Evolutionary conservation across 2,329 filamentous ascomycete genomes (phyloP), one percentile per base, ranked within the genome.

Genomic region (Pseudogymnoascus sp.): DNA sequence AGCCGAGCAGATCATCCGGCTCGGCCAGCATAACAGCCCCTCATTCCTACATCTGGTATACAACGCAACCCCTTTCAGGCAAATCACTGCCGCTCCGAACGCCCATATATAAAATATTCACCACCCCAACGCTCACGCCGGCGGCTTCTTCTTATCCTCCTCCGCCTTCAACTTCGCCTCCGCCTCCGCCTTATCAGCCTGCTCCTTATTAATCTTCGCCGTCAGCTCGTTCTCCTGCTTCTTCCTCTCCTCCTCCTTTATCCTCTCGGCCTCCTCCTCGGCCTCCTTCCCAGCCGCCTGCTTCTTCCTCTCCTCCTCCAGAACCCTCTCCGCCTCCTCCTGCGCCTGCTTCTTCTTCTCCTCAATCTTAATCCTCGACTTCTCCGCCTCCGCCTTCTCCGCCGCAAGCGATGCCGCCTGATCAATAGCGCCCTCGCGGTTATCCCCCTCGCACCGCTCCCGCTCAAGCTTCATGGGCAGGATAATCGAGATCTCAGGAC

Each of bases 381-480:
- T 38, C 31, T 35, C 56, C 13, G 31, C 56, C 56, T 56, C 60
- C 11, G 33, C 37, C 17, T 42, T 31, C 31, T 31, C 31, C 2
- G 5, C 9, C 38, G 26, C 40, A 2, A 61, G 2, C 31, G 26
- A 31, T 2, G 13, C 37, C 26, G 2, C 60, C 1, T 33, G 35
- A 29, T 62, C 38, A 35, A 72, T 70, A 23, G 67, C 62, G 5
- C 71, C 71, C 56, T 67, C 46, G 7, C 63, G 60, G 64, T 72
- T 68, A 60, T 73, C 71, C 11, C 69, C 69, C 7, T 67, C 65
- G 67, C 80, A 82, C 17, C 79, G 73, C 71, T 82, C 77, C 46
- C 76, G 71, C 72, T 82, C 79, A 10, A 83, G 72, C 71, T 82
- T 83, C 82, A 85, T 84, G 44, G 81, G 77, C 76, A 84, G 77